phyloP scores from a whole-genome alignment of 2,329 filamentous ascomycete genomes.

The Colletotrichum neosansevieriae region DNA sequence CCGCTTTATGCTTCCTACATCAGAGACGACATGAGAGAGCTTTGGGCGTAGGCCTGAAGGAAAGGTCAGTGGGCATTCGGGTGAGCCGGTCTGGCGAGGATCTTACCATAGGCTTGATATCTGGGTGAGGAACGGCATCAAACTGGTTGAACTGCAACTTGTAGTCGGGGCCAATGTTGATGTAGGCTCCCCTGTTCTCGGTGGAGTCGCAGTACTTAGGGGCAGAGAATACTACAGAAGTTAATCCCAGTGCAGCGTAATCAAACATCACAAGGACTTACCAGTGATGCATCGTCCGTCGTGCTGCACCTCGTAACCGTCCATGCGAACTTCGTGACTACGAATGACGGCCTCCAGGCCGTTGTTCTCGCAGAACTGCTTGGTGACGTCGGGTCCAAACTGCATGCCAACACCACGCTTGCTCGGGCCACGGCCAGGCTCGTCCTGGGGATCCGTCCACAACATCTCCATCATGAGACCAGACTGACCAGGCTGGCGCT shows the following conservation, averaged over 20 bases:
- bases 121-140: slow-evolving; percentile 94
- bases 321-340: slow-evolving; percentile 98
- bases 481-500: slow-evolving; percentile 91
- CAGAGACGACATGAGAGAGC: slow-evolving; percentile 81
- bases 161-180: slow-evolving; percentile 93
- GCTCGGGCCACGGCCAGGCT: slow-evolving; percentile 88
- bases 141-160: slow-evolving; percentile 95
- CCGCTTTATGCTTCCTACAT: slow-evolving; percentile 61
- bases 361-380: slow-evolving; percentile 96
- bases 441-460: slow-evolving; percentile 95
- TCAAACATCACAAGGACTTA: slow-evolving; percentile 53
- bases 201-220: slow-evolving; percentile 98
- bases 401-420: slow-evolving; percentile 97
- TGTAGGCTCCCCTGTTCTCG: slow-evolving; percentile 98
- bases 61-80: slow-evolving; percentile 45
- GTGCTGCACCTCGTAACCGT: slow-evolving; percentile 98
- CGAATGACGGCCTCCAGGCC: slow-evolving; percentile 94
- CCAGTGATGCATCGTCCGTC: slow-evolving; percentile 94
- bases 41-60: slow-evolving; percentile 82
- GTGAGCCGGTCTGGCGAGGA: neutral
- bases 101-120: slow-evolving; percentile 90
- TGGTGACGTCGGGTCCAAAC: slow-evolving; percentile 96
- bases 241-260: slow-evolving; percentile 43
- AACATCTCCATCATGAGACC: slow-evolving; percentile 99
- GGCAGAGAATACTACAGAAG: slow-evolving; percentile 84